Percentiles rank a stretch among this genome's conserved stretches.
Conservation (phyloP, 306 rosid species). For the Cucurbita moschata region DNA sequence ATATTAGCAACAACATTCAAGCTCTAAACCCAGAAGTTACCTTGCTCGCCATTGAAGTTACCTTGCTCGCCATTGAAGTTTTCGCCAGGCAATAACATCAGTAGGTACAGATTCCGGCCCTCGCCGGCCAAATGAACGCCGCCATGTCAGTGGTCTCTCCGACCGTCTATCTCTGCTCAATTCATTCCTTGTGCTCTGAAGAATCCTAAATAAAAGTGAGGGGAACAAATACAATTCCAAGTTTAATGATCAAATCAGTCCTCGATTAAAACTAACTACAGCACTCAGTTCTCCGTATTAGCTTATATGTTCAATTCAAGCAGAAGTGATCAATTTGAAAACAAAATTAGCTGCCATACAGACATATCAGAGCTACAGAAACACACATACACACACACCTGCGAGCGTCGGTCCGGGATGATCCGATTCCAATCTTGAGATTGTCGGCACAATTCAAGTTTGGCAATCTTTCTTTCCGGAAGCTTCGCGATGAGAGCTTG, state of each 20-base stretch:
- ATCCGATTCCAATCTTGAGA: slow-evolving; percentile 1
- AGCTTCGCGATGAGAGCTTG: slow-evolving; percentile 19
- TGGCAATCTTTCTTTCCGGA: slow-evolving; percentile 19
- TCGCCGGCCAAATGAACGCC: slow-evolving; percentile 45
- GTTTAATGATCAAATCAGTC: not conserved
- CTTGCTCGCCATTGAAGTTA: no score
- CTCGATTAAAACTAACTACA: not conserved
- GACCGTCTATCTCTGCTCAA: slow-evolving; percentile 10
- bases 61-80: slow-evolving; percentile 53
- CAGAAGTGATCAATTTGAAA: not conserved
- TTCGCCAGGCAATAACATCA: slow-evolving; percentile 24
- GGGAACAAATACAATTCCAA: not conserved
- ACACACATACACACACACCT: slow-evolving; percentile 8
- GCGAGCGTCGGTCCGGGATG: not conserved
- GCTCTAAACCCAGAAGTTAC: no score
- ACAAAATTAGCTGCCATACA: not conserved
- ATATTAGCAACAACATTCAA: not conserved
- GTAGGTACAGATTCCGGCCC: slow-evolving; percentile 21
- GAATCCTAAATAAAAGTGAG: slow-evolving; percentile 10
- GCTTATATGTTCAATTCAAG: not conserved
- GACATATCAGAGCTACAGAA: not conserved
- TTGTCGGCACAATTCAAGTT: not conserved
- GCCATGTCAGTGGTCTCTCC: slow-evolving; percentile 34
- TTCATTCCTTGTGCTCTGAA: slow-evolving; percentile 8
- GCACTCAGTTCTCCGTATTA: not conserved